phyloP scores from a whole-genome alignment of 495 filamentous ascomycete species.

The Aspergillus panamensis region DNA sequence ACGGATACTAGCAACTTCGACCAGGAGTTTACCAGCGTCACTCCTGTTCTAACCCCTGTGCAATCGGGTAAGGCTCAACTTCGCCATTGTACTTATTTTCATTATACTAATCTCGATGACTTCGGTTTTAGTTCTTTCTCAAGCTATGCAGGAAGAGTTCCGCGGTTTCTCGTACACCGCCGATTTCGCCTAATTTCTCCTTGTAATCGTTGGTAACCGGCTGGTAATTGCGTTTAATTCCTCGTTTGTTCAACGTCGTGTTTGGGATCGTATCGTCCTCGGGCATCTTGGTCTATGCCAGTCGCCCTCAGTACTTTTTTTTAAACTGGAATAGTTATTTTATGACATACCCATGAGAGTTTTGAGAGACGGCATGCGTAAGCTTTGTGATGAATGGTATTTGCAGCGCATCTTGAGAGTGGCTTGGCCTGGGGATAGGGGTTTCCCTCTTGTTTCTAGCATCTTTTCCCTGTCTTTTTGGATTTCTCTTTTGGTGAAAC shows the following conservation, averaged over 20 bases:
- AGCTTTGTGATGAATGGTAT: conserved; percentile 12
- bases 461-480: conserved; percentile 12
- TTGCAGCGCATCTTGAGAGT: conserved; percentile 21
- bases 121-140: conserved; percentile 72
- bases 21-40: conserved; percentile 97
- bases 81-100: conserved; percentile 1
- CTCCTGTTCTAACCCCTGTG: conserved; percentile 93
- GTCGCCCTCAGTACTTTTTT: conserved; percentile 17
- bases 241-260: conserved; percentile 13
- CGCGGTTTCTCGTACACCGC: conserved; percentile 95
- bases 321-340: conserved; percentile 20
- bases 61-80: conserved; percentile 81
- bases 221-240: conserved; percentile 17
- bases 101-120: conserved; percentile 11
- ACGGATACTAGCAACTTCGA: conserved; percentile 99
- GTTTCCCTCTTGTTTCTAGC: neutral
- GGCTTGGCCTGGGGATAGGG: conserved; percentile 11
- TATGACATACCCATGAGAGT: conserved; percentile 32
- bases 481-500: conserved; percentile 14
- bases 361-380: conserved; percentile 26
- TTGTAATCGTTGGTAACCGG: conserved; percentile 4
- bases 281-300: conserved; percentile 20
- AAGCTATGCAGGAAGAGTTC: conserved; percentile 99
- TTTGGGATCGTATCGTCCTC: conserved; percentile 22
- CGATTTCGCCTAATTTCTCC: conserved; percentile 54